Base-by-base conservation (phyloP, 1,284 basidiomycete genomes). In the Rhizoctonia solani region DNA sequence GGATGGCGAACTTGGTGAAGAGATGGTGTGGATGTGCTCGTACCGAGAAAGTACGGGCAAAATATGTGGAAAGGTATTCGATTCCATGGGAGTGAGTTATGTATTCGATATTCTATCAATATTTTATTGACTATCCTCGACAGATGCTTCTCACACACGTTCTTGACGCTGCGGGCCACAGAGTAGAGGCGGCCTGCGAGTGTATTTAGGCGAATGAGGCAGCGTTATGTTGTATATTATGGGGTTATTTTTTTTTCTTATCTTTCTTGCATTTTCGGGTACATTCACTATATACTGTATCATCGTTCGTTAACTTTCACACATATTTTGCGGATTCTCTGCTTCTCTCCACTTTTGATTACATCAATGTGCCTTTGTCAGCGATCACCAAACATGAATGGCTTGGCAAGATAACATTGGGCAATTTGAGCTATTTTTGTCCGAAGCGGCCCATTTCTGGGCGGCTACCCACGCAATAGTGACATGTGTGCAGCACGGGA, bases 1-100 rank as follows among this genome's bases (percentile, higher is more conserved):
- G 37, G 50, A 65, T 44, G 61, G 50, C 9, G 25, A 34, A 5
- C n/a, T 29, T 4, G 61, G 61, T 5, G 50, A 65, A n/a, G 61
- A 65, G n/a, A 19, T 42, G 37, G 61, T 65, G 23, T 65, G 50
- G 61, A 53, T 44, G 61, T 54, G 61, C 25, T 53, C 61, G 37
- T 65, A 65, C 37, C 61, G 61, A 6, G 49, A 53, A n/a, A 19
- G 23, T 8, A 41, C 61, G 25, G 61, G 50, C 27, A 65, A 41
- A 16, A 14, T 53, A 8, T 65, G 61, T 30, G 58, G 61, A 32
- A 34, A 65, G 25, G 61, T 37, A 21, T 65, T 65, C 32, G 49
- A 44, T 39, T 30, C 61, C 1, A 65, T 65, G 61, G 61, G 61
- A 41, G 61, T 65, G 30, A 58, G 55, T 27, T 19, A 4, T 39